phyloP scores from a whole-genome alignment of 768 basidiomycete genomes.

The Asterophora lycoperdoides region DNA sequence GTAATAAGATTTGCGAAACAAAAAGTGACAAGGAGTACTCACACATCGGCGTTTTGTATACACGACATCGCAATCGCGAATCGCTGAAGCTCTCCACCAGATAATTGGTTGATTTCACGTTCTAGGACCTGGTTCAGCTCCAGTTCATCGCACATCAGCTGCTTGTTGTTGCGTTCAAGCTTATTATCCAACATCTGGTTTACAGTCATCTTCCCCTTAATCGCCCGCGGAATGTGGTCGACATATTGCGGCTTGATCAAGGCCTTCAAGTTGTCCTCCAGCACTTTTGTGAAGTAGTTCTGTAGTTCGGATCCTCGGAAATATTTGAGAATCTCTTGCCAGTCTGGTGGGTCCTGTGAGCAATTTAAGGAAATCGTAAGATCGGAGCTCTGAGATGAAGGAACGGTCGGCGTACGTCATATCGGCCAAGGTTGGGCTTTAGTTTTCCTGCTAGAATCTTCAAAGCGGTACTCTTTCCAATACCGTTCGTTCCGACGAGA shows the following conservation, averaged over 20 bases:
- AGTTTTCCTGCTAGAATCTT: slow-evolving; percentile 96
- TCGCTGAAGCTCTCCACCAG: slow-evolving; percentile 95
- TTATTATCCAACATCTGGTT: slow-evolving; percentile 90
- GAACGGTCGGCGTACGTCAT: slow-evolving; percentile 60
- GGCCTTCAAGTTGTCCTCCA: slow-evolving; percentile 98
- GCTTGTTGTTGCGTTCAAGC: slow-evolving; percentile 84
- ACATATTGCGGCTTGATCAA: slow-evolving; percentile 99
- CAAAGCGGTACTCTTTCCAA: slow-evolving; percentile 96
- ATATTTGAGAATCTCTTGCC: slow-evolving; percentile 97
- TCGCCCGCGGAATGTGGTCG: slow-evolving; percentile 94
- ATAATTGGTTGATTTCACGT: slow-evolving; percentile 80
- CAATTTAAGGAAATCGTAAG: slow-evolving; percentile 1
- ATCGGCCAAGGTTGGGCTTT: slow-evolving; percentile 96
- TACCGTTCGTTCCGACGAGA: slow-evolving; percentile 98
- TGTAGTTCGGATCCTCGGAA: slow-evolving; percentile 98
- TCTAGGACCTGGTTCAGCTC: slow-evolving; percentile 85
- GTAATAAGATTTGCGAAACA: background rate
- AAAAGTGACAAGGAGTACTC: slow-evolving; percentile 28
- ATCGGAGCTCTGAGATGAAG: background rate
- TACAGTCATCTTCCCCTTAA: slow-evolving; percentile 88
- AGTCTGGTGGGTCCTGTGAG: slow-evolving; percentile 89
- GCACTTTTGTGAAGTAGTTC: slow-evolving; percentile 98
- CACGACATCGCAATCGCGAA: slow-evolving; percentile 99
- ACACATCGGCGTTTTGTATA: slow-evolving; percentile 95
- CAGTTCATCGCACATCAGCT: slow-evolving; percentile 78